Base-by-base conservation (phyloP, 2,329 filamentous ascomycete species). In the Xylariaceae sp. region DNA sequence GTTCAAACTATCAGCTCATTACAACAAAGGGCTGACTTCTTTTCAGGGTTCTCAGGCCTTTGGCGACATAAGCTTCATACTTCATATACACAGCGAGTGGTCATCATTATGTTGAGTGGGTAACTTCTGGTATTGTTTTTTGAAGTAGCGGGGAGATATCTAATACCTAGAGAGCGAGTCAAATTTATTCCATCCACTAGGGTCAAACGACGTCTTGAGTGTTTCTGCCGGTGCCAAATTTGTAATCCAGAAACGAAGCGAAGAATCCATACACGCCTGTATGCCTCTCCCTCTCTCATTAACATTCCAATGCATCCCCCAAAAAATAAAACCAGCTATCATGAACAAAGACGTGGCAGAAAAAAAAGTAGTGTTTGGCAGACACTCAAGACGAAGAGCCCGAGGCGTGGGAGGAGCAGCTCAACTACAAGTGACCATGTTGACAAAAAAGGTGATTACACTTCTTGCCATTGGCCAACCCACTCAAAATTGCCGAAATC, bases 381-480 rank as follows among this genome's bases (percentile, higher is more conserved):
- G 52, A 63, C 58, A 65, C 59, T 58, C 60, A 56, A 58, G 47
- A 61, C 52, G 58, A 53, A 59, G 48, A 58, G 56, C 58, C 58
- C 51, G 42, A 48, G 22, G 45, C 54, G 44, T 56, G 61, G 54
- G 51, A 64, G 54, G 53, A 64, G 63, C 69, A 71, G 71, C 72
- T 66, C 69, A 80, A 80, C 79, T 74, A 84, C 80, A 82, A 83
- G 79, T 82, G 81, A 68, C 75, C 66, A 68, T 62, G 68, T 56
- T 51, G 56, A 62, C 48, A 64, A 31, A 56, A 57, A 55, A 42
- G 55, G 52, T 56, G 54, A 56, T 60, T 71, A 68, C 64, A 69
- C 70, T 60, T 84, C 83, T 70, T 88, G 84, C 83, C 89, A 95
- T 74, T 88, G 89, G 77, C 90, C 90, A 83, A 96, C 89, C 86